Evolutionary conservation across 805 yeast genomes (phyloP), one percentile per base, ranked within the genome.

Genomic region (Starmerella roubikii): DNA sequence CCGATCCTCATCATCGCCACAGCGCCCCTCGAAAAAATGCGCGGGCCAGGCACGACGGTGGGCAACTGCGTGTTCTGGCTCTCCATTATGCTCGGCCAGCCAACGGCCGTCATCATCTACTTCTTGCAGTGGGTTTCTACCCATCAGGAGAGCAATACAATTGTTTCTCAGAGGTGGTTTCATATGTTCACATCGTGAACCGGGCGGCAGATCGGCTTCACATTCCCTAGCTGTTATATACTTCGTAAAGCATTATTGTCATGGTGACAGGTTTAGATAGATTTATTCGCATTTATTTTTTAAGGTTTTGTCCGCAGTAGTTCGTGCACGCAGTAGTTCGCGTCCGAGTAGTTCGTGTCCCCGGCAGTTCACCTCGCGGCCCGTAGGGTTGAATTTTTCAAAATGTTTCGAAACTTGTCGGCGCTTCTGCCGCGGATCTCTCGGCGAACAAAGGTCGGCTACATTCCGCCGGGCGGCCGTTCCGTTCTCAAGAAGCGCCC

Each of bases 1-100:
- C 59, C 66, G 17, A 66, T 69, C 2, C 54, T 67, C 35, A 56
- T 66, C 16, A 32, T 53, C 28, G 59, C 56, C 17, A 67, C 71
- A 0, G 58, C 54, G n/a, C 67, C 66, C 3, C 45, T 66, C 30
- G 71, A 66, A 41, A 54, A 56, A 26, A 54, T 59, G 51, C 50
- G 65, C 12, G 66, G 65, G 15, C 56, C 58, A 4, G 65, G 62
- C 23, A 59, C 65, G 10, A 54, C 59, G 3, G 47, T 66, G 18
- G 72, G 72, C 5, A 67, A 67, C 45, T 62, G 68, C 39, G 57
- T 67, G 4, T 65, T 67, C 40, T 67, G 72, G 72, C 47, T 63
- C 33, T 55, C 65, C 35, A 65, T 67, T 34, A 49, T 67, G 42
- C 53, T 67, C 20, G 71, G 71, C 8, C 69, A 64, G 48, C 72